Conservation (phyloP, 257 asterid species). For the Gynochthodes officinalis region DNA sequence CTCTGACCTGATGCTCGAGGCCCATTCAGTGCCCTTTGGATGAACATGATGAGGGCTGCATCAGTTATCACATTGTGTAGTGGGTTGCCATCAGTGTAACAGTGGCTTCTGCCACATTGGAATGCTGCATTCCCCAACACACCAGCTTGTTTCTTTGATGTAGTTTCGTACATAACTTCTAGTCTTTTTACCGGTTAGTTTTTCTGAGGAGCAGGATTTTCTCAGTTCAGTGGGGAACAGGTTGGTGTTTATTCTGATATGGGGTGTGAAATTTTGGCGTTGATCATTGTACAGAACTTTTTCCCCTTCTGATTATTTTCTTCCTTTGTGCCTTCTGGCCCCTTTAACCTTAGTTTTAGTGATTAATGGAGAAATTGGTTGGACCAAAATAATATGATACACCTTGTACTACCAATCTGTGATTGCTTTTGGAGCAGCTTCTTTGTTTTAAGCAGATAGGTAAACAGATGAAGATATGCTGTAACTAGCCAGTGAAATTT, state of each 20-base stretch:
- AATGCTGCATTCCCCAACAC: slow-evolving; percentile 25
- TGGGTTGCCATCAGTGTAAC: slow-evolving; percentile 6
- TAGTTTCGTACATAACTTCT: slow-evolving; percentile 38
- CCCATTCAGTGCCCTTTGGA: background rate
- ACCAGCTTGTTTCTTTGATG: slow-evolving; percentile 19
- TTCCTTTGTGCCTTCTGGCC: slow-evolving; percentile 12
- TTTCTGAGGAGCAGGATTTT: slow-evolving; percentile 28
- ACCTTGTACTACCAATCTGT: slow-evolving; percentile 13
- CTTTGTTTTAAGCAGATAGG: slow-evolving; percentile 19
- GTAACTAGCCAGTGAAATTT: slow-evolving; percentile 22
- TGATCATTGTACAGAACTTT: slow-evolving; percentile 40
- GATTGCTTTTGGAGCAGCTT: slow-evolving; percentile 7
- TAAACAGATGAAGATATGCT: slow-evolving; percentile 27
- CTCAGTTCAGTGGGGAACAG: slow-evolving; percentile 33
- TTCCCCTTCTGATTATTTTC: slow-evolving; percentile 4
- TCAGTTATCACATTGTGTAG: background rate
- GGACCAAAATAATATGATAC: slow-evolving; percentile 35
- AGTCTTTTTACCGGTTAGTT: slow-evolving; percentile 17
- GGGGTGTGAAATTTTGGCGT: slow-evolving; percentile 36
- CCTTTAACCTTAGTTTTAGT: slow-evolving; percentile 37
- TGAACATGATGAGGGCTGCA: slow-evolving; percentile 4
- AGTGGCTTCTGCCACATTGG: slow-evolving; percentile 36
- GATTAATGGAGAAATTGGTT: slow-evolving; percentile 35
- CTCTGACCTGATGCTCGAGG: slow-evolving; percentile 15
- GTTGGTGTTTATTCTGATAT: slow-evolving; percentile 26